These are phyloP conservation scores for Monascus ruber DNA, from an alignment of 2,329 filamentous ascomycete species.

Conservation along the genomic window DNA sequence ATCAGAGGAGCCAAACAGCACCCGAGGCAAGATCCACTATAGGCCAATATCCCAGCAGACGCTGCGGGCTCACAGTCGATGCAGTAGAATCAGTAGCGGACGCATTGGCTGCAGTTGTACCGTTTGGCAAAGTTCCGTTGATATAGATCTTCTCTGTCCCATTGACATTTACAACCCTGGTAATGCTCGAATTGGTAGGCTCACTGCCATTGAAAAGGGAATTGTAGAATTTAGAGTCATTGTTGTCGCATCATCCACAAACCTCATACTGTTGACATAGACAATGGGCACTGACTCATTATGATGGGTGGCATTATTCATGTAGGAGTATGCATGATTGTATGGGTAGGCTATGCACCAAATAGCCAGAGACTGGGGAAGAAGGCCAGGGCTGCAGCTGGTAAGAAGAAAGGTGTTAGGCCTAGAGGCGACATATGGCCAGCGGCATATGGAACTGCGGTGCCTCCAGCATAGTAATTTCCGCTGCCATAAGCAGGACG, in stretches of 20 bases:
- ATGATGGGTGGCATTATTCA: conserved; percentile 31
- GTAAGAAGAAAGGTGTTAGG: conserved; percentile 39
- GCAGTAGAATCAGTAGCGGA: conserved; percentile 7
- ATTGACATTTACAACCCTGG: conserved; percentile 30
- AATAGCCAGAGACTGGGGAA: conserved; percentile 47
- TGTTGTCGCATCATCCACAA: conserved; percentile 48
- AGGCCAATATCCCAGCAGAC: conserved; percentile 32
- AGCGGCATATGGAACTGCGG: conserved; percentile 39
- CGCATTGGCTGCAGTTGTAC: conserved; percentile 29
- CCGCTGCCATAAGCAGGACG: conserved; percentile 39
- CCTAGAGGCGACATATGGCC: conserved; percentile 37
- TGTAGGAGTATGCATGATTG: conserved; percentile 35
- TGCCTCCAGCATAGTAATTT: conserved; percentile 45
- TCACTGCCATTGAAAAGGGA: conserved; percentile 31
- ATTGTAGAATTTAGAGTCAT: conserved; percentile 32
- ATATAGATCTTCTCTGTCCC: conserved; percentile 35
- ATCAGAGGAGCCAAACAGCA: conserved; percentile 20
- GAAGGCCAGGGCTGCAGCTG: conserved; percentile 33
- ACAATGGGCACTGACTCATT: conserved; percentile 43
- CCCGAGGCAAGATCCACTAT: conserved; percentile 26
- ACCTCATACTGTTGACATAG: conserved; percentile 42
- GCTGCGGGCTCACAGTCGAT: conserved; percentile 11
- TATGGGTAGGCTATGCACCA: conserved; percentile 47
- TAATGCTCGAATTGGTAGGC: conserved; percentile 26
- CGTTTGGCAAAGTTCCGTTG: conserved; percentile 37